Percentiles rank a stretch among this genome's conserved stretches.
Evolutionary conservation across 768 basidiomycete species (phyloP).

Genomic region (Suillus subaureus): DNA sequence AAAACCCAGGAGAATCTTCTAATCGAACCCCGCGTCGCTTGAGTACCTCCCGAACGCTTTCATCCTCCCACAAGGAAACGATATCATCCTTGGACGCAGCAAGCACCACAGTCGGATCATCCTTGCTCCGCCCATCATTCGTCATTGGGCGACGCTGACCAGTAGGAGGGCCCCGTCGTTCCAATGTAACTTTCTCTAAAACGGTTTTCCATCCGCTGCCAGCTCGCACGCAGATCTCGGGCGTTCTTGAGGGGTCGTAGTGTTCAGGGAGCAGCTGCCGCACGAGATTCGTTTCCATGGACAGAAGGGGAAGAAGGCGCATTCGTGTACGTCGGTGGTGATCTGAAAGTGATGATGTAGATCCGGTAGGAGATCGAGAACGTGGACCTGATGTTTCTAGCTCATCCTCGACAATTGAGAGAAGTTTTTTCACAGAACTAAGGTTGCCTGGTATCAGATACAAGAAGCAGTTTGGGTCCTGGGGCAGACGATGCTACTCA

Average conservation of each 20-base stretch:
- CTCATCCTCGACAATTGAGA: conserved; percentile 53
- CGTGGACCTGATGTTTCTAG: conserved; percentile 39
- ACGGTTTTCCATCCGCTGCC: conserved; percentile 62
- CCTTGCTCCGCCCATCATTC: conserved; percentile 23
- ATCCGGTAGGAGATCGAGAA: conserved; percentile 19
- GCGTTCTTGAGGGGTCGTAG: conserved; percentile 27
- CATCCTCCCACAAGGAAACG: conserved; percentile 61
- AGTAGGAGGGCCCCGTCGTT: conserved; percentile 1
- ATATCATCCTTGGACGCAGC: conserved; percentile 62
- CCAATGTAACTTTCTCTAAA: conserved; percentile 31
- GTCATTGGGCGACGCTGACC: conserved; percentile 13
- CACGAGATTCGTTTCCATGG: conserved; percentile 55
- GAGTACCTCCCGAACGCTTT: conserved; percentile 53
- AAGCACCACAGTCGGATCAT: conserved; percentile 55
- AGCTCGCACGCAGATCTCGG: conserved; percentile 54
- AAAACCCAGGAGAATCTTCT: conserved; percentile 70
- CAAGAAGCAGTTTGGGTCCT: neutral
- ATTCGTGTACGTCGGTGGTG: conserved; percentile 40
- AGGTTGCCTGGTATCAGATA: neutral
- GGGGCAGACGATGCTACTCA: conserved; percentile 22
- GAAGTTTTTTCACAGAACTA: conserved; percentile 60
- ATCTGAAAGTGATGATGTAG: conserved; percentile 35
- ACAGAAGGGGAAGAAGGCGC: conserved; percentile 53
- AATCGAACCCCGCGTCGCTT: conserved; percentile 51
- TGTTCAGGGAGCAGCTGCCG: conserved; percentile 51